phyloP scores from a whole-genome alignment of 768 basidiomycete species.

The Lactarius trivialis region DNA sequence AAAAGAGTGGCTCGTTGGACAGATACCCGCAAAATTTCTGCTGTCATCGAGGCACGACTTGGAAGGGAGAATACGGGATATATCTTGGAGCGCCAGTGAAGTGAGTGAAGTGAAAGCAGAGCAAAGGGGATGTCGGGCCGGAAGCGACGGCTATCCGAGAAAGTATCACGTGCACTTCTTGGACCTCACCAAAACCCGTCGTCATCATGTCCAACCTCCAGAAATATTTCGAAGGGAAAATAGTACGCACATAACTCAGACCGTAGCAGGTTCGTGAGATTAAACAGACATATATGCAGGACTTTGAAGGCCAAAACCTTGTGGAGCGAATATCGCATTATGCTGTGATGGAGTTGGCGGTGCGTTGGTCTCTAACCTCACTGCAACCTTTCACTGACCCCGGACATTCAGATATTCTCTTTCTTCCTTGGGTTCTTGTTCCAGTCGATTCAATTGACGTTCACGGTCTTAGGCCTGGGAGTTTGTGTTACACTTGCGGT shows the following conservation, averaged over 20 bases:
- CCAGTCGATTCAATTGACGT: constrained; percentile 51
- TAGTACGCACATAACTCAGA: constrained; percentile 24
- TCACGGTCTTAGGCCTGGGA: constrained; percentile 39
- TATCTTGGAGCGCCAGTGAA: background rate
- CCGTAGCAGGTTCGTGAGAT: background rate
- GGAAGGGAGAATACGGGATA: too few relatives aligned
- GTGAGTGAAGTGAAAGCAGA: background rate
- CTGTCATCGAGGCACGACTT: background rate
- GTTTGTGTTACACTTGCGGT: constrained; percentile 20
- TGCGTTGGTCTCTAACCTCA: constrained; percentile 29
- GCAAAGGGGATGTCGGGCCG: background rate
- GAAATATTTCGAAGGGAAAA: constrained; percentile 30
- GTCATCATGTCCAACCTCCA: constrained; percentile 19
- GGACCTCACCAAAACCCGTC: background rate
- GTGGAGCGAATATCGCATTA: constrained; percentile 43
- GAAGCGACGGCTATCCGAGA: background rate
- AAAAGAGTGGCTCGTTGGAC: background rate
- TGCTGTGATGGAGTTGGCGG: constrained; percentile 42
- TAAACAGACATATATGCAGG: constrained; percentile 33
- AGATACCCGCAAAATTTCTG: background rate
- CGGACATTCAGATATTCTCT: constrained; percentile 38
- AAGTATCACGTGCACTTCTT: background rate
- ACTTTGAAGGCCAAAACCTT: constrained; percentile 54
- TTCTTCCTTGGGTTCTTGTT: constrained; percentile 52
- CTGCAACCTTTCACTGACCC: background rate